These are phyloP conservation scores for Colletotrichum graminicola DNA, from an alignment of 2,329 filamentous ascomycete species.

Conservation along the genomic window DNA sequence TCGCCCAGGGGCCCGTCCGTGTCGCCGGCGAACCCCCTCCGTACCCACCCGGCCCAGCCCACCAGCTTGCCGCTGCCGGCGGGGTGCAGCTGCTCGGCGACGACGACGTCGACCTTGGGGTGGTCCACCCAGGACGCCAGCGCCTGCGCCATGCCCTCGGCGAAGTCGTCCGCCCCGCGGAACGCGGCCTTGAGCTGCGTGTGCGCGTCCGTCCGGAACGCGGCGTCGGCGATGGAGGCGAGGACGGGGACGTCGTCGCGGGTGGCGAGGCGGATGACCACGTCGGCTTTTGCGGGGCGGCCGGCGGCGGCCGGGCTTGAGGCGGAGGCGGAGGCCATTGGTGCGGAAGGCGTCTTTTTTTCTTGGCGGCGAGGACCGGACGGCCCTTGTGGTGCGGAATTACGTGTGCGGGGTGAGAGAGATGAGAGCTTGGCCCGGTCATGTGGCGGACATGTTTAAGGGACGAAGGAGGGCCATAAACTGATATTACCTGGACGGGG, in stretches of 20 bases:
- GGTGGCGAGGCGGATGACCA: conserved; percentile 19
- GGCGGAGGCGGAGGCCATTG: conserved; percentile 16
- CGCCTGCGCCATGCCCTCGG: conserved; percentile 44
- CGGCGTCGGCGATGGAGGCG: conserved; percentile 47
- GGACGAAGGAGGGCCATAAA: background rate
- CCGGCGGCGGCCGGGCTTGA: background rate
- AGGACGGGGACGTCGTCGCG: conserved; percentile 49
- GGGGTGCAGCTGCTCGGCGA: conserved; percentile 47
- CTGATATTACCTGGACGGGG: background rate
- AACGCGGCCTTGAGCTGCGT: conserved; percentile 52
- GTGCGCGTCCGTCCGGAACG: conserved; percentile 50
- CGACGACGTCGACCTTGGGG: conserved; percentile 48
- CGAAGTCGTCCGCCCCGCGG: conserved; percentile 47
- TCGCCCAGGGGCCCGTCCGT: conserved; percentile 44
- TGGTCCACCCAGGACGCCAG: conserved; percentile 44
- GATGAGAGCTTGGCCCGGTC: background rate
- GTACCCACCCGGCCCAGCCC: conserved; percentile 53
- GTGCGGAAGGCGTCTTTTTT: background rate
- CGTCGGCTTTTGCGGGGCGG: conserved; percentile 8
- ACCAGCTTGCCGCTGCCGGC: conserved; percentile 46
- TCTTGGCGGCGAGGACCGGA: background rate
- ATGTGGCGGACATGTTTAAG: background rate
- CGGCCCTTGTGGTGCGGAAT: background rate
- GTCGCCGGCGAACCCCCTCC: conserved; percentile 45
- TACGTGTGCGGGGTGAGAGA: background rate